These are phyloP conservation scores for Vaccinium corymbosum DNA, from an alignment of 148 eudicot genomes.

Conservation along the genomic window DNA sequence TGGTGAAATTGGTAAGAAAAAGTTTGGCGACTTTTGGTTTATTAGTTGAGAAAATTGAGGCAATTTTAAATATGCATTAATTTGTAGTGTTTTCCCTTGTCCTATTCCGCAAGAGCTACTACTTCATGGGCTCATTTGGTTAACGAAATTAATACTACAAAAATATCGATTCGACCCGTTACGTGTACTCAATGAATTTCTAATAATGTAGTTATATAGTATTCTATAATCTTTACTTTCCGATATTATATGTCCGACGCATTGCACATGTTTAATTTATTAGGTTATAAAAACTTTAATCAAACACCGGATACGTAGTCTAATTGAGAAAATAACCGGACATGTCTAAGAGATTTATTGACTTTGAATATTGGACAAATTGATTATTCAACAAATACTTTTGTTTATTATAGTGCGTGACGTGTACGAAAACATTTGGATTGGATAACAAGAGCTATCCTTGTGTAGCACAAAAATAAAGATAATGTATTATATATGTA, in stretches of 20 bases:
- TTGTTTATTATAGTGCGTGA: background rate
- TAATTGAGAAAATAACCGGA: no score
- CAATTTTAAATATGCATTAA: background rate
- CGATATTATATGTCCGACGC: background rate
- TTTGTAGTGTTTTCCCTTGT: background rate
- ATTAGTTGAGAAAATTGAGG: background rate
- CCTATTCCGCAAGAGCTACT: background rate
- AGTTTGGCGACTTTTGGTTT: background rate
- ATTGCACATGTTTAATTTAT: background rate
- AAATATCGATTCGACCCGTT: background rate
- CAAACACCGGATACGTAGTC: background rate
- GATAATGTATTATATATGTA: background rate
- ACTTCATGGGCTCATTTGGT: background rate
- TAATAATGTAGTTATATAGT: background rate
- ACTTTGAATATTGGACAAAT: background rate
- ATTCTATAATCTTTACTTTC: background rate
- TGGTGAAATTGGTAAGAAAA: slow-evolving; percentile 17
- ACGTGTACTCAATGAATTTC: background rate
- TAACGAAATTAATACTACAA: background rate
- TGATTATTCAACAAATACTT: background rate
- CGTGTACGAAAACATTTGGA: slow-evolving; percentile 10
- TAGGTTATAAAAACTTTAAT: background rate
- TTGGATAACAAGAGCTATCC: background rate
- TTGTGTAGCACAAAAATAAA: background rate
- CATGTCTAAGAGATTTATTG: background rate